These are phyloP conservation scores for Lipomyces mesembrius DNA, from an alignment of 805 yeast species.

Conservation along the genomic window DNA sequence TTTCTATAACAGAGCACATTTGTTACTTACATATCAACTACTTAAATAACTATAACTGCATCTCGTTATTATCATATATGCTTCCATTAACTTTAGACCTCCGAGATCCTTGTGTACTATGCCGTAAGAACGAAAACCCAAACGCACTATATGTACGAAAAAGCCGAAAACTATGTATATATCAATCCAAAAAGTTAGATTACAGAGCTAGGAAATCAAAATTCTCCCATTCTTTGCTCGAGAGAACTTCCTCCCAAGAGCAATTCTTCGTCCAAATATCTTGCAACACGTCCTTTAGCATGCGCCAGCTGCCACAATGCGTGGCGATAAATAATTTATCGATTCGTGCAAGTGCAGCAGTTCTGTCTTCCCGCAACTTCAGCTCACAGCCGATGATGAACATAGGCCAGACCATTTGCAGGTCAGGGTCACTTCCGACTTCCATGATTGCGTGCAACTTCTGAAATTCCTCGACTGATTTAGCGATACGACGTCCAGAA, in stretches of 20 bases:
- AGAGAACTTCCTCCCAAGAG: slow-evolving; percentile 32
- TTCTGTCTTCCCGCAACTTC: slow-evolving; percentile 17
- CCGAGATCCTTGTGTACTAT: neutral
- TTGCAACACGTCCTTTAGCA: slow-evolving; percentile 20
- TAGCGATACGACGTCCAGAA: slow-evolving; percentile 26
- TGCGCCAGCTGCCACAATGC: slow-evolving; percentile 26
- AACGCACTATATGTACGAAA: neutral
- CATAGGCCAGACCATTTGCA: slow-evolving; percentile 36
- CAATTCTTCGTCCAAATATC: slow-evolving; percentile 25
- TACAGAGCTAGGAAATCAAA: slow-evolving; percentile 30
- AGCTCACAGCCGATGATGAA: slow-evolving; percentile 35
- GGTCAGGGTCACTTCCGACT: slow-evolving; percentile 26
- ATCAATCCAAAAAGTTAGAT: neutral
- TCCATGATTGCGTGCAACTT: slow-evolving; percentile 22
- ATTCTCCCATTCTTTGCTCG: slow-evolving; percentile 27
- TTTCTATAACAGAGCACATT: neutral
- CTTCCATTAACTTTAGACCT: neutral
- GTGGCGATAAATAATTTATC: slow-evolving; percentile 15
- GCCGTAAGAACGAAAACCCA: slow-evolving; percentile 1
- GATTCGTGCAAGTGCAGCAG: slow-evolving; percentile 14
- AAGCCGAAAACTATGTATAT: neutral
- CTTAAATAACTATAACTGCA: neutral
- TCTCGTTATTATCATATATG: neutral
- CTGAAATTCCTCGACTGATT: slow-evolving; percentile 27
- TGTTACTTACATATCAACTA: neutral